Conservation (phyloP, 208 protist species). For the Ichthyophonus hoferi region DNA sequence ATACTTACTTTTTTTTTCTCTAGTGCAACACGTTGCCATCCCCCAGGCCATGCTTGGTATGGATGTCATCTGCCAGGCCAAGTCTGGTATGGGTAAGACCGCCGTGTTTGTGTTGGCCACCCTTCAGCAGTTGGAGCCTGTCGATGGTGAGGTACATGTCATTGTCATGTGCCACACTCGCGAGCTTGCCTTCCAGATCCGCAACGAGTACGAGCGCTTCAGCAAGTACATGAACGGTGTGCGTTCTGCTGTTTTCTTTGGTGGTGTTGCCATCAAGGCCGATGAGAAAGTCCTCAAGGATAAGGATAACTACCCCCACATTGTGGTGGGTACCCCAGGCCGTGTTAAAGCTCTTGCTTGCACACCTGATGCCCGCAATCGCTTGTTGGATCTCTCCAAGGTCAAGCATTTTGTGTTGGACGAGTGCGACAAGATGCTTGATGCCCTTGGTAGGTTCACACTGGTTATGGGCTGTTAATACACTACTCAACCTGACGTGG, state of each 20-base stretch:
- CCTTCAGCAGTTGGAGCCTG: constrained; percentile 90
- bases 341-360: constrained; percentile 84
- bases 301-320: constrained; percentile 74
- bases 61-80: constrained; percentile 97
- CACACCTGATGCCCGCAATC: constrained; percentile 35
- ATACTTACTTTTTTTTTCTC: neutral
- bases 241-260: constrained; percentile 90
- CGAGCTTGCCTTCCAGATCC: constrained; percentile 98
- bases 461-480: neutral
- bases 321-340: constrained; percentile 95
- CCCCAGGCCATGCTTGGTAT: constrained; percentile 93
- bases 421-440: constrained; percentile 97
- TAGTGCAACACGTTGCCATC: constrained; percentile 96
- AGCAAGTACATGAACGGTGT: constrained; percentile 87
- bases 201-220: constrained; percentile 95
- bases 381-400: constrained; percentile 78
- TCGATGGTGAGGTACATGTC: constrained; percentile 61
- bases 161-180: constrained; percentile 91
- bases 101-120: constrained; percentile 97
- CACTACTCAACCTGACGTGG: neutral
- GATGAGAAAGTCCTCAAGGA: constrained; percentile 60
- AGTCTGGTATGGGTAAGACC: constrained; percentile 99
- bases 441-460: constrained; percentile 60
- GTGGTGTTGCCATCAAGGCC: constrained; percentile 82
- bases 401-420: constrained; percentile 98